These are phyloP conservation scores for Boletus sp. DNA, from an alignment of 1,284 basidiomycete species.

Conservation along the genomic window DNA sequence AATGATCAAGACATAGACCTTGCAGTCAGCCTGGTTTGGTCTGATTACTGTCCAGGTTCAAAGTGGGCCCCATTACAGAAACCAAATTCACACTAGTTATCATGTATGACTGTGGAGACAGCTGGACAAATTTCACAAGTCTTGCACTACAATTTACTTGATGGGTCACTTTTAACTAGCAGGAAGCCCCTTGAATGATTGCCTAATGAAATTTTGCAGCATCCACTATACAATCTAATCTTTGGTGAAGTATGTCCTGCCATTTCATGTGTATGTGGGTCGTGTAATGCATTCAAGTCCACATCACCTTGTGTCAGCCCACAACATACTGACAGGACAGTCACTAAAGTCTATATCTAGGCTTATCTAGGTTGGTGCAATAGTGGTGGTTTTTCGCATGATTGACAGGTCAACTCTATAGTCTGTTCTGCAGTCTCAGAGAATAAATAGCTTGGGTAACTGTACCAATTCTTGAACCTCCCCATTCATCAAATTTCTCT, in stretches of 20 bases:
- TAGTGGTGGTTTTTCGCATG: too few species aligned
- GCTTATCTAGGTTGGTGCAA: too few species aligned
- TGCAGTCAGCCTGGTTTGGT: constrained; percentile 44
- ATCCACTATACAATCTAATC: constrained; percentile 29
- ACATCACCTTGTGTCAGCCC: too few species aligned
- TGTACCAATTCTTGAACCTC: too few species aligned
- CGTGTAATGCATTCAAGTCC: too few species aligned
- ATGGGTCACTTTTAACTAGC: constrained; percentile 47
- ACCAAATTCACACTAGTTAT: constrained; percentile 45
- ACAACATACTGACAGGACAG: too few species aligned
- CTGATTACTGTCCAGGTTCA: constrained; percentile 35
- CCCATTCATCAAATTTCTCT: too few species aligned
- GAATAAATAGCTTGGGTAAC: too few species aligned
- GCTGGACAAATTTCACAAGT: constrained; percentile 16
- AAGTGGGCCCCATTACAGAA: constrained; percentile 37
- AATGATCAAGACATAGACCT: constrained; percentile 36
- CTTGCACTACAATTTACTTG: constrained; percentile 46
- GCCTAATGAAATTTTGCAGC: constrained; percentile 37
- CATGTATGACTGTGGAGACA: constrained; percentile 25
- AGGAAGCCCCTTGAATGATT: constrained; percentile 46
- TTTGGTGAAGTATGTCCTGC: constrained; percentile 34
- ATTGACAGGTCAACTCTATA: too few species aligned
- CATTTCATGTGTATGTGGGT: too few species aligned
- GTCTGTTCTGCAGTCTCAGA: too few species aligned
- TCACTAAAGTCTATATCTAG: too few species aligned